Evolutionary conservation across 176 grass and related monocot species (phyloP).

Genomic region (Avena eriantha): DNA sequence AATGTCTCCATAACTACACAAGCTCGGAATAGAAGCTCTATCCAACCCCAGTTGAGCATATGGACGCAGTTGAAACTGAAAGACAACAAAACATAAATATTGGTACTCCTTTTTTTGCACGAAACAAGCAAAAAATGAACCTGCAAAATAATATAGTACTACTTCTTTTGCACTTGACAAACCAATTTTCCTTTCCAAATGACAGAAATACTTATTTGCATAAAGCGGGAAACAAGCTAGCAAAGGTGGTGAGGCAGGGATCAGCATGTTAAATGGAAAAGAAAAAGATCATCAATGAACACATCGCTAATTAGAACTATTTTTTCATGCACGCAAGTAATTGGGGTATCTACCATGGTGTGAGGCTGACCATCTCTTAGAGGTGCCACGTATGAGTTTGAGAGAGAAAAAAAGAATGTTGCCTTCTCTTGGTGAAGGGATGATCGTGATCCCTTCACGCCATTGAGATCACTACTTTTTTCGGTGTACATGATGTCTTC

Average conservation of each 20-base stretch:
- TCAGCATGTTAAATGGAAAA: background rate
- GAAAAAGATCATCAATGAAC: background rate
- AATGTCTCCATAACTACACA: slow-evolving; percentile 64
- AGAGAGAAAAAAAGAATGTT: background rate
- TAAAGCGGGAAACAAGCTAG: background rate
- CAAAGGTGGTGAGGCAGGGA: background rate
- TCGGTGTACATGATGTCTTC: background rate
- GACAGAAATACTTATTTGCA: slow-evolving; percentile 1
- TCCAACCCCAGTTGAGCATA: slow-evolving; percentile 89
- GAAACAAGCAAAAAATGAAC: slow-evolving; percentile 34
- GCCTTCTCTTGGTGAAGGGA: background rate
- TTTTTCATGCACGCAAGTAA: background rate
- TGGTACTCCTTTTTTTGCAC: slow-evolving; percentile 9
- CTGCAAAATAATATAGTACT: background rate
- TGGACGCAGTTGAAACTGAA: slow-evolving; percentile 88
- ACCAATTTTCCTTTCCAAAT: slow-evolving; percentile 18
- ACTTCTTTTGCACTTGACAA: slow-evolving; percentile 7
- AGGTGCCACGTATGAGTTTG: background rate
- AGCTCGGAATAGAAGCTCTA: slow-evolving; percentile 72
- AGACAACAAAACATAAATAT: slow-evolving; percentile 31
- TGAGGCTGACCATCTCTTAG: background rate
- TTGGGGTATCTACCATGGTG: background rate
- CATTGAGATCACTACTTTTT: background rate
- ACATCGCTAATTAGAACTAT: background rate
- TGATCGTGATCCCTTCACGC: background rate